Conservation (phyloP, 352 stramenopile species). For the Phytophthora niederhauseri region DNA sequence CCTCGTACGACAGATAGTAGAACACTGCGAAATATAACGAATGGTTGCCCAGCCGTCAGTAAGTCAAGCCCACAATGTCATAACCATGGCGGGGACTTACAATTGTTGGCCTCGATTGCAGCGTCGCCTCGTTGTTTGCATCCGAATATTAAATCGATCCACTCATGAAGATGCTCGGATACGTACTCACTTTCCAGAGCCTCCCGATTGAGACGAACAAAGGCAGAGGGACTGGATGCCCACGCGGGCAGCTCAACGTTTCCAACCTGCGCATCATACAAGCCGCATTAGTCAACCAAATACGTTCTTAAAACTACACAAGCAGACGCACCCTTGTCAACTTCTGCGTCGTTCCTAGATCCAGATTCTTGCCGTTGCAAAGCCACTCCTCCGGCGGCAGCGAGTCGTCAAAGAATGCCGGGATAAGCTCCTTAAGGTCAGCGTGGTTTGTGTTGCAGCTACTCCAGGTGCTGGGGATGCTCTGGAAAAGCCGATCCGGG, state of each 20-base stretch:
- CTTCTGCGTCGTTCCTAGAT: conserved; percentile 94
- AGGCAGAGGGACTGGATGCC: conserved; percentile 86
- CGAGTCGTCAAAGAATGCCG: conserved; percentile 97
- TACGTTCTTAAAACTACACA: no score
- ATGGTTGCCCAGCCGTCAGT: conserved; percentile 1
- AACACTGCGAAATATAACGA: conserved; percentile 61
- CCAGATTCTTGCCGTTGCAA: conserved; percentile 95
- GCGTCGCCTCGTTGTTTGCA: conserved; percentile 78
- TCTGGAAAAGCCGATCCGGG: conserved; percentile 97
- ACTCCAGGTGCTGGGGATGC: conserved; percentile 93
- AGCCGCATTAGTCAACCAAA: background rate
- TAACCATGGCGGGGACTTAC: conserved; percentile 40
- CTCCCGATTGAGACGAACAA: conserved; percentile 75
- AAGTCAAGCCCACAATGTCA: background rate
- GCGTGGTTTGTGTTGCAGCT: conserved; percentile 86
- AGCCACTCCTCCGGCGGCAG: conserved; percentile 91
- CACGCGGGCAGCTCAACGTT: conserved; percentile 96
- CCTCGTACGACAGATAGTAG: conserved; percentile 91
- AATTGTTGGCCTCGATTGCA: conserved; percentile 77
- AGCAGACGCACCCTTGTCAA: conserved; percentile 56
- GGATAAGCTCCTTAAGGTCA: conserved; percentile 99
- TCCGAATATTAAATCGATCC: conserved; percentile 88
- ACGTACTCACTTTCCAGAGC: conserved; percentile 82
- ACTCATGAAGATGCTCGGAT: conserved; percentile 74
- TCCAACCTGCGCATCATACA: conserved; percentile 64